These are phyloP conservation scores for Thielaviopsis ethacetica DNA, from an alignment of 2,329 filamentous ascomycete species.

Conservation along the genomic window DNA sequence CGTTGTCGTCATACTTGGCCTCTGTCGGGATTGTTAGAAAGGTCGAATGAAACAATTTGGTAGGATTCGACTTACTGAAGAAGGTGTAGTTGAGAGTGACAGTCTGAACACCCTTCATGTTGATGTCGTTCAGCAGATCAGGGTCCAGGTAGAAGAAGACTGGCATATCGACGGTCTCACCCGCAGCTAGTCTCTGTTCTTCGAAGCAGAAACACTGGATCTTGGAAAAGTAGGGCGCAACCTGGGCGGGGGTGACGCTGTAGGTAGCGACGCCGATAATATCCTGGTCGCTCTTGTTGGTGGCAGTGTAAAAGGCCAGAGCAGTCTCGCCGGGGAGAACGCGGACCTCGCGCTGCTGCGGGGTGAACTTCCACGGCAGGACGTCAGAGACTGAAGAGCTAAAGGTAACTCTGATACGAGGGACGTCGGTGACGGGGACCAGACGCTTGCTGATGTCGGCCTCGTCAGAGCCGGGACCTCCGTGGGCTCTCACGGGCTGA, in stretches of 20 bases:
- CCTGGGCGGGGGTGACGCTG: slow-evolving; percentile 88
- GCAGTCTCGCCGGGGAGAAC: slow-evolving; percentile 94
- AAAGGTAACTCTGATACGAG: slow-evolving; percentile 88
- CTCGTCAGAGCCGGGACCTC: slow-evolving; percentile 30
- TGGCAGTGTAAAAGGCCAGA: slow-evolving; percentile 92
- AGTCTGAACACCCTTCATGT: slow-evolving; percentile 86
- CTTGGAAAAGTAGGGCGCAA: slow-evolving; percentile 96
- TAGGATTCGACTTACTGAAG: slow-evolving; percentile 55
- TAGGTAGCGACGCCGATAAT: slow-evolving; percentile 98
- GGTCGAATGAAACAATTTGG: not conserved
- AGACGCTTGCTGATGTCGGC: slow-evolving; percentile 60
- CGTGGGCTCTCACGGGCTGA: slow-evolving; percentile 72
- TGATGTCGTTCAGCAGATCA: slow-evolving; percentile 78
- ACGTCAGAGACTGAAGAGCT: slow-evolving; percentile 90
- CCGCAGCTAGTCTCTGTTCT: slow-evolving; percentile 82
- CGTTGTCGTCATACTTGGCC: slow-evolving; percentile 30
- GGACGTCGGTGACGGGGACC: slow-evolving; percentile 61
- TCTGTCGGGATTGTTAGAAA: slow-evolving; percentile 17
- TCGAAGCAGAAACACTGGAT: slow-evolving; percentile 99
- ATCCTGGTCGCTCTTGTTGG: slow-evolving; percentile 75
- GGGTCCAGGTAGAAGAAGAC: slow-evolving; percentile 99
- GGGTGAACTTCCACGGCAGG: slow-evolving; percentile 91
- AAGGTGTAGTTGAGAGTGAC: slow-evolving; percentile 96
- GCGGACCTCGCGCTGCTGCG: slow-evolving; percentile 90
- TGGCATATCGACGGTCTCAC: slow-evolving; percentile 97